Conservation (phyloP, 2,329 filamentous ascomycete genomes). For the Elsinoe necatrix region DNA sequence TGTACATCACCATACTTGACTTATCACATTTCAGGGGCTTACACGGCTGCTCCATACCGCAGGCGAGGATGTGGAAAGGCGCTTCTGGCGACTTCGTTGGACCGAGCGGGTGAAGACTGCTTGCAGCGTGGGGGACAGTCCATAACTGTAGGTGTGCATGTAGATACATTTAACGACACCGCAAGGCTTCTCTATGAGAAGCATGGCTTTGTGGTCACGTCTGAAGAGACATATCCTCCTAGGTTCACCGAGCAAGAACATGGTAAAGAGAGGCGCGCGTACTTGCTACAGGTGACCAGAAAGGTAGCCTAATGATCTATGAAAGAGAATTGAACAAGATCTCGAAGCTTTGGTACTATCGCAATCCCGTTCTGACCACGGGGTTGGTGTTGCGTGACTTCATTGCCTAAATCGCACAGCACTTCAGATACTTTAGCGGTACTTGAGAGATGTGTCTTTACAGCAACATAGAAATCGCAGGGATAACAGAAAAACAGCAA, state of each 20-base stretch:
- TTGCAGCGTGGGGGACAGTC: slow-evolving; percentile 22
- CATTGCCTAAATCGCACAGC: too few species aligned
- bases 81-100: slow-evolving; percentile 25
- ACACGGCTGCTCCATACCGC: slow-evolving; percentile 24
- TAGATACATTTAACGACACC: slow-evolving; percentile 21
- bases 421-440: too few species aligned
- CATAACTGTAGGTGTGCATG: neutral
- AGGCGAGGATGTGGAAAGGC: slow-evolving; percentile 24
- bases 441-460: too few species aligned
- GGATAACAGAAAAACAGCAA: too few species aligned
- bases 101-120: slow-evolving; percentile 17
- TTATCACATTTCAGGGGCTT: slow-evolving; percentile 25
- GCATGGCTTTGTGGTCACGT: slow-evolving; percentile 23
- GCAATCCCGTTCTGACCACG: too few species aligned
- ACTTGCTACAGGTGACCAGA: slow-evolving; percentile 23
- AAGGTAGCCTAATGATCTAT: too few species aligned
- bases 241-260: slow-evolving; percentile 15
- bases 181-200: slow-evolving; percentile 25
- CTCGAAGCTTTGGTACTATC: too few species aligned
- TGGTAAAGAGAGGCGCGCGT: slow-evolving; percentile 16
- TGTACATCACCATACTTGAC: neutral
- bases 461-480: too few species aligned
- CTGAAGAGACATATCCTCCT: slow-evolving; percentile 22
- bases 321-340: too few species aligned
- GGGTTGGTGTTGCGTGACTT: too few species aligned